These are phyloP conservation scores for Ogataea thermomethanolica DNA, from an alignment of 805 yeast genomes.

Conservation along the genomic window DNA sequence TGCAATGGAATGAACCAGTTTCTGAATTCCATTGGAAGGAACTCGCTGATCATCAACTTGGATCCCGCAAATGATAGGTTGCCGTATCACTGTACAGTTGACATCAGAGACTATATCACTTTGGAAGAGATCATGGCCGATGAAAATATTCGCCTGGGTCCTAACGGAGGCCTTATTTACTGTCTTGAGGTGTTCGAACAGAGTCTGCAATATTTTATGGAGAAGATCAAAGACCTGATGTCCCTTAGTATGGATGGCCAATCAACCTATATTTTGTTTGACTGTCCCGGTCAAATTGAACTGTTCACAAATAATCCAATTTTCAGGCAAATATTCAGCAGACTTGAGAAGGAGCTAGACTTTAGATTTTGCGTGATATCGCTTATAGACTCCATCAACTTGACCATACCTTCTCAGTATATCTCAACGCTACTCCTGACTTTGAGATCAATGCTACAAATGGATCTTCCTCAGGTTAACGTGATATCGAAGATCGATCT, in stretches of 20 bases:
- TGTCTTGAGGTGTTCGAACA: constrained; percentile 70
- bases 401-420: constrained; percentile 87
- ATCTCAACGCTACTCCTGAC: constrained; percentile 77
- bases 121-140: constrained; percentile 59
- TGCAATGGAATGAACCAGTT: constrained; percentile 92
- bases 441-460: constrained; percentile 85
- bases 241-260: constrained; percentile 37
- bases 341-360: constrained; percentile 58
- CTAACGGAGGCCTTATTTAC: constrained; percentile 84
- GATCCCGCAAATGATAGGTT: constrained; percentile 74
- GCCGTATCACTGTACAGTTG: constrained; percentile 53
- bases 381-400: constrained; percentile 74
- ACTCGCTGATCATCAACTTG: constrained; percentile 76
- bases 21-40: constrained; percentile 89
- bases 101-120: constrained; percentile 54
- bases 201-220: constrained; percentile 55
- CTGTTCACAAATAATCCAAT: constrained; percentile 87
- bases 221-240: constrained; percentile 54
- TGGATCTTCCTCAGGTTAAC: constrained; percentile 89
- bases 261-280: constrained; percentile 68
- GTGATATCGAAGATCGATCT: constrained; percentile 90
- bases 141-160: constrained; percentile 46
- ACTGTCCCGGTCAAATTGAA: constrained; percentile 96
- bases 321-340: constrained; percentile 61
- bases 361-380: constrained; percentile 82